Evolutionary conservation across 805 yeast species (phyloP).

Genomic region (Saturnispora besseyi): DNA sequence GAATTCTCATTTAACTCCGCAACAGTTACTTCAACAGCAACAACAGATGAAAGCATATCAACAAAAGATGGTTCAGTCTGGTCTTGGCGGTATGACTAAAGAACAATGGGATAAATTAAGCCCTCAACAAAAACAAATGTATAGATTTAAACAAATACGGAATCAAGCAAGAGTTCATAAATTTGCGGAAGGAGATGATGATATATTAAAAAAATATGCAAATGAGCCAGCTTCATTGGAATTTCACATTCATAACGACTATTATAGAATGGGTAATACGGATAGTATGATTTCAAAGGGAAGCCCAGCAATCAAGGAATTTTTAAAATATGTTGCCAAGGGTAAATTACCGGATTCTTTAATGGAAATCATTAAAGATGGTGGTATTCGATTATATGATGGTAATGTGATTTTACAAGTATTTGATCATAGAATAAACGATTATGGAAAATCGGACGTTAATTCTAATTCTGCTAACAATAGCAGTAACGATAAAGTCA

Average conservation of each 20-base stretch:
- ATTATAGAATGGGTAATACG: slow-evolving; percentile 81
- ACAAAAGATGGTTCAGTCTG: not conserved
- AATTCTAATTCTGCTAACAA: not conserved
- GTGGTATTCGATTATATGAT: slow-evolving; percentile 76
- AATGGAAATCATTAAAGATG: slow-evolving; percentile 82
- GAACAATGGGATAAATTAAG: slow-evolving; percentile 28
- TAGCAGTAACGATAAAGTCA: not conserved
- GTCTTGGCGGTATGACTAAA: slow-evolving; percentile 12
- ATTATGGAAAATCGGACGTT: slow-evolving; percentile 13
- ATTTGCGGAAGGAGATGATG: slow-evolving; percentile 64
- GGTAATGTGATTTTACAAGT: slow-evolving; percentile 83
- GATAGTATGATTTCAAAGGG: slow-evolving; percentile 80
- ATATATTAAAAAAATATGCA: slow-evolving; percentile 67
- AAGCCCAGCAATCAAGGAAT: slow-evolving; percentile 70
- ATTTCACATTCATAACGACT: slow-evolving; percentile 86
- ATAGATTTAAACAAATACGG: slow-evolving; percentile 34
- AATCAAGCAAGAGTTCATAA: slow-evolving; percentile 40
- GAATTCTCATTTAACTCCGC: slow-evolving; percentile 6
- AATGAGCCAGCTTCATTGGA: slow-evolving; percentile 73
- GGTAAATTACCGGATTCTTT: slow-evolving; percentile 86
- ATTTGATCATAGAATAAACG: slow-evolving; percentile 66
- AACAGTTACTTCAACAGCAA: slow-evolving; percentile 11
- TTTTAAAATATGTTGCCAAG: slow-evolving; percentile 65
- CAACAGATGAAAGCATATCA: not conserved
- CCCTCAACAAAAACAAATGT: slow-evolving; percentile 34